Evolutionary conservation across 129 eudicot species (phyloP).

Genomic region (Ambrosia trifida): DNA sequence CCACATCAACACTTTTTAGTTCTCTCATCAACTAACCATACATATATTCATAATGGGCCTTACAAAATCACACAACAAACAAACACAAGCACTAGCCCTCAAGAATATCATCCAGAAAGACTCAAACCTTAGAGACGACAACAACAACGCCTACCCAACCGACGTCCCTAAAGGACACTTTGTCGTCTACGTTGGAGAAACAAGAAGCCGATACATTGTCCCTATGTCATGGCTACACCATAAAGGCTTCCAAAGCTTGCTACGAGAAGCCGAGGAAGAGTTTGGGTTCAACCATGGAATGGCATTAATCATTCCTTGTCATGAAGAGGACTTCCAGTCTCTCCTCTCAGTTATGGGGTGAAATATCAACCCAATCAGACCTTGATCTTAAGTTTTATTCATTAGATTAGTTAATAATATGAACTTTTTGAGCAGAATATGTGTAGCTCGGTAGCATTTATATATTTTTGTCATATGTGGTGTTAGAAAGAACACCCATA

Average conservation of each 20-base stretch:
- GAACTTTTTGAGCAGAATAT: background rate
- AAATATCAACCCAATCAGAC: slow-evolving; percentile 5
- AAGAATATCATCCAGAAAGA: slow-evolving; percentile 46
- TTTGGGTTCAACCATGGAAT: slow-evolving; percentile 59
- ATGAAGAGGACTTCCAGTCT: slow-evolving; percentile 53
- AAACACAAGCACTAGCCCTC: slow-evolving; percentile 37
- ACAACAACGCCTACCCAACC: slow-evolving; percentile 25
- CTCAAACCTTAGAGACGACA: slow-evolving; percentile 41
- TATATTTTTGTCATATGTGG: slow-evolving; percentile 19
- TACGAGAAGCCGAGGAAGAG: slow-evolving; percentile 60
- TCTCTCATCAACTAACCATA: too few species aligned
- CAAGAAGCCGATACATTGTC: slow-evolving; percentile 48
- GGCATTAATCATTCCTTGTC: slow-evolving; percentile 69
- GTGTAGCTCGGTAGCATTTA: slow-evolving; percentile 16
- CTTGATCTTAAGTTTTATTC: background rate
- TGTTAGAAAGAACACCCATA: too few species aligned
- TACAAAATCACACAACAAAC: slow-evolving; percentile 43
- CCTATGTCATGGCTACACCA: slow-evolving; percentile 52
- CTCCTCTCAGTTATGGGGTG: slow-evolving; percentile 39
- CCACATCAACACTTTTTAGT: too few species aligned
- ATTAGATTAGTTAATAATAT: background rate
- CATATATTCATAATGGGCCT: slow-evolving; percentile 49
- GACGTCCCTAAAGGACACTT: slow-evolving; percentile 75
- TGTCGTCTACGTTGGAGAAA: slow-evolving; percentile 63
- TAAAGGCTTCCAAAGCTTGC: slow-evolving; percentile 44